Percentiles rank a stretch among this genome's conserved stretches.
These are phyloP conservation scores for Symmetrospora coprosmae DNA, from an alignment of 768 basidiomycete genomes.

Conservation along the genomic window DNA sequence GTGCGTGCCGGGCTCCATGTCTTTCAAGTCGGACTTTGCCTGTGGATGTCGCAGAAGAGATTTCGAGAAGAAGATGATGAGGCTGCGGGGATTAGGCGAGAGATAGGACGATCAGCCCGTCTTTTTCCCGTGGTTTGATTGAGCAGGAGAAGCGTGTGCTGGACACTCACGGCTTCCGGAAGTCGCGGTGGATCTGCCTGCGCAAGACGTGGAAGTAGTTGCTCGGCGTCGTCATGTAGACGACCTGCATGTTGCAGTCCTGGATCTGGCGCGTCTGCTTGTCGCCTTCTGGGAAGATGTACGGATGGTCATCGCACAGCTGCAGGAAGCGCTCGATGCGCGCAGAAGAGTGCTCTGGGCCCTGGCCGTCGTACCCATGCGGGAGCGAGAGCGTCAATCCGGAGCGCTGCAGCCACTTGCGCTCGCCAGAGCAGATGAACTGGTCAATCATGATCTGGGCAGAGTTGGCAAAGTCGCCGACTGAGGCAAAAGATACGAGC, in stretches of 20 bases:
- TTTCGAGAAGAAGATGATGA: constrained; percentile 95
- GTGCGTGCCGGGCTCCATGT: constrained; percentile 73
- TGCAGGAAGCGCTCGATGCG: constrained; percentile 92
- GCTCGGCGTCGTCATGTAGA: constrained; percentile 80
- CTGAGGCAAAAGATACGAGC: constrained; percentile 23
- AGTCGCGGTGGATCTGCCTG: constrained; percentile 91
- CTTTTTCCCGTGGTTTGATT: no score
- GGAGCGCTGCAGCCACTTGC: constrained; percentile 91
- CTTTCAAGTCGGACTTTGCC: constrained; percentile 68
- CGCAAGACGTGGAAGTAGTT: constrained; percentile 84
- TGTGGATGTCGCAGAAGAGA: constrained; percentile 83
- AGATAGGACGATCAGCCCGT: no score
- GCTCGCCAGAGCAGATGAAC: constrained; percentile 91
- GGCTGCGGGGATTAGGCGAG: constrained; percentile 41
- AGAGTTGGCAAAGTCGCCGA: constrained; percentile 95
- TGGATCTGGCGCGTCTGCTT: constrained; percentile 92
- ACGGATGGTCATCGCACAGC: constrained; percentile 91
- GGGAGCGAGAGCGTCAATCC: constrained; percentile 57
- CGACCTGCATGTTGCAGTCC: constrained; percentile 98
- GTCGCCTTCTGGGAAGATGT: constrained; percentile 69
- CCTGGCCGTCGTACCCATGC: constrained; percentile 96
- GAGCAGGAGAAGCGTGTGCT: no score
- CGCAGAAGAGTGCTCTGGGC: constrained; percentile 93
- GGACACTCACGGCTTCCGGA: constrained; percentile 58
- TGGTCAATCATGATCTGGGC: constrained; percentile 98